Percentiles rank a stretch among this genome's conserved stretches.
These are phyloP conservation scores for Candida methanosorbosa DNA, from an alignment of 805 yeast species.

Conservation along the genomic window DNA sequence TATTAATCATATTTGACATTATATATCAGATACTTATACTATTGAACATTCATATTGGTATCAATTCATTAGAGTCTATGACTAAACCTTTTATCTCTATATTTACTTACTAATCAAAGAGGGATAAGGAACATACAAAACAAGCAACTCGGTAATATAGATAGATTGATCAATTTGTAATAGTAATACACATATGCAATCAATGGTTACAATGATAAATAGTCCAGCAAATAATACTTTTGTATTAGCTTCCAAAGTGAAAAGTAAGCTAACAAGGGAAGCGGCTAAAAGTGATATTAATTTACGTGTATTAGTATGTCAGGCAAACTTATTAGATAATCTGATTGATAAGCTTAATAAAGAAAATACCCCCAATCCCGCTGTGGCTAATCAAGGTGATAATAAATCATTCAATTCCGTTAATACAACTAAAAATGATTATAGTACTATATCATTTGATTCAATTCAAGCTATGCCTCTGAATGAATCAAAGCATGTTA, in stretches of 20 bases:
- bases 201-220: too few species aligned
- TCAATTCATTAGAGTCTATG: too few species aligned
- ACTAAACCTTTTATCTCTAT: too few species aligned
- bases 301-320: conserved; percentile 52
- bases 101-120: too few species aligned
- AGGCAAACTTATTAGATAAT: conserved; percentile 62
- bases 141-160: too few species aligned
- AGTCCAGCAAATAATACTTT: conserved; percentile 28
- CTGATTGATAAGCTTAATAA: conserved; percentile 43
- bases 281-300: conserved; percentile 50
- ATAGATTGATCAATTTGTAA: too few species aligned
- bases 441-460: conserved; percentile 10
- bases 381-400: conserved; percentile 17
- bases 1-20: too few species aligned
- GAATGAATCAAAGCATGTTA: conserved; percentile 3
- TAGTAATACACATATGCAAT: too few species aligned
- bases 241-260: conserved; percentile 55
- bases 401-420: conserved; percentile 5
- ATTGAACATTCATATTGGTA: too few species aligned
- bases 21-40: too few species aligned
- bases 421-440: conserved; percentile 12
- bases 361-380: too few species aligned
- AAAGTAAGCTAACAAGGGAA: conserved; percentile 52
- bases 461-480: conserved; percentile 4
- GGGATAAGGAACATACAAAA: too few species aligned